Evolutionary conservation across 306 rosid species (phyloP).

Genomic region (Acacia crassicarpa): DNA sequence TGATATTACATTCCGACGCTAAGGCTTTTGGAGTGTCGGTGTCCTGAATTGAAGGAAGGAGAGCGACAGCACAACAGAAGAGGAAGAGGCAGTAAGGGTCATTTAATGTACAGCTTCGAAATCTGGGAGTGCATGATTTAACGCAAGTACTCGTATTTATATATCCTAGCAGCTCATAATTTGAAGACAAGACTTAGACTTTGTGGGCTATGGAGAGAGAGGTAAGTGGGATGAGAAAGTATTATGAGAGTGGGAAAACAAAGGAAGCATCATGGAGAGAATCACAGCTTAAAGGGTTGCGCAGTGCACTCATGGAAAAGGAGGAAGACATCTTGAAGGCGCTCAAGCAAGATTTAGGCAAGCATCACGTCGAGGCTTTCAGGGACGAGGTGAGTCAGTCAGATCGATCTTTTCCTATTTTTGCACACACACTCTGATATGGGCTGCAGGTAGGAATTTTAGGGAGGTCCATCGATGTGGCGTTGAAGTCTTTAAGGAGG

Average conservation of each 20-base stretch:
- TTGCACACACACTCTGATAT: not conserved
- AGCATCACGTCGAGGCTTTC: conserved; percentile 67
- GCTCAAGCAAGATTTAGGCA: conserved; percentile 69
- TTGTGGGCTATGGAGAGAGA: conserved; percentile 39
- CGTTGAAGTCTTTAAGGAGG: conserved; percentile 36
- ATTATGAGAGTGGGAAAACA: conserved; percentile 51
- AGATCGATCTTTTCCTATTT: not conserved
- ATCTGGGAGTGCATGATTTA: not conserved
- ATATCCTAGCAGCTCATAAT: not conserved
- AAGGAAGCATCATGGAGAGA: conserved; percentile 71
- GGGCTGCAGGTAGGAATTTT: conserved; percentile 59
- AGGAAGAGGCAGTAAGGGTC: not conserved
- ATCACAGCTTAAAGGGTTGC: conserved; percentile 63
- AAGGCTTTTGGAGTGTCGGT: not conserved
- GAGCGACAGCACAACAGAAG: not conserved
- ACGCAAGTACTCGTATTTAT: not conserved
- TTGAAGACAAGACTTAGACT: not conserved
- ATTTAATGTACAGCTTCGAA: not conserved
- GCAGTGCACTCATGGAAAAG: conserved; percentile 39
- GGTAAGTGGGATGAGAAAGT: conserved; percentile 45
- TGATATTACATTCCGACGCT: not conserved
- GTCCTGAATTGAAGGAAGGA: not conserved
- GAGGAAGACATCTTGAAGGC: conserved; percentile 53
- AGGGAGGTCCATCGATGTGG: conserved; percentile 49
- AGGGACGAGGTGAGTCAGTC: conserved; percentile 67